phyloP scores from a whole-genome alignment of 2,329 filamentous ascomycete genomes.

The Trichoderma hamatum region DNA sequence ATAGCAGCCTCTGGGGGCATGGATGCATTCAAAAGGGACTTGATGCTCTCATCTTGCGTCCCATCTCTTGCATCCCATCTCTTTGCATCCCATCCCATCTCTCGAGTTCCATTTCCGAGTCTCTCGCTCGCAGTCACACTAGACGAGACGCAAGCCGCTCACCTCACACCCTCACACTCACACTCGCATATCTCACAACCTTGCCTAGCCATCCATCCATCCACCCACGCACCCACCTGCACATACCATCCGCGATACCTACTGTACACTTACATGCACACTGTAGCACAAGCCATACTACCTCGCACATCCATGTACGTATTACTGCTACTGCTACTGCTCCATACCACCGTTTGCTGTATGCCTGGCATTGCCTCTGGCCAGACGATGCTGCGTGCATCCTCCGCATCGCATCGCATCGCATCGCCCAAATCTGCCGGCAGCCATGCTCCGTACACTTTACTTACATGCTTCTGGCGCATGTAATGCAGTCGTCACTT shows the following conservation, averaged over 20 bases:
- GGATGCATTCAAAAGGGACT: slow-evolving; percentile 17
- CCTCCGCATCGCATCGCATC: background rate
- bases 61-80: background rate
- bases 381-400: background rate
- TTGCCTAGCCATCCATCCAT: background rate
- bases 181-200: background rate
- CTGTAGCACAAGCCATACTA: background rate
- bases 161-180: background rate
- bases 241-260: background rate
- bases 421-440: slow-evolving; percentile 1
- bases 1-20: background rate
- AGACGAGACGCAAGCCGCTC: background rate
- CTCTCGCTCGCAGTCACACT: background rate
- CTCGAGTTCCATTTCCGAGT: background rate
- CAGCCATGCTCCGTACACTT: no score
- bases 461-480: slow-evolving; percentile 20
- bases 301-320: slow-evolving; percentile 5
- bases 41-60: background rate
- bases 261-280: background rate
- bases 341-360: background rate
- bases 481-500: slow-evolving; percentile 22
- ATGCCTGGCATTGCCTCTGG: background rate
- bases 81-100: slow-evolving; percentile 4
- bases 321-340: background rate
- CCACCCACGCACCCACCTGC: background rate